These are phyloP conservation scores for Eustoma russellianum DNA, from an alignment of 257 asterid genomes.

Conservation along the genomic window DNA sequence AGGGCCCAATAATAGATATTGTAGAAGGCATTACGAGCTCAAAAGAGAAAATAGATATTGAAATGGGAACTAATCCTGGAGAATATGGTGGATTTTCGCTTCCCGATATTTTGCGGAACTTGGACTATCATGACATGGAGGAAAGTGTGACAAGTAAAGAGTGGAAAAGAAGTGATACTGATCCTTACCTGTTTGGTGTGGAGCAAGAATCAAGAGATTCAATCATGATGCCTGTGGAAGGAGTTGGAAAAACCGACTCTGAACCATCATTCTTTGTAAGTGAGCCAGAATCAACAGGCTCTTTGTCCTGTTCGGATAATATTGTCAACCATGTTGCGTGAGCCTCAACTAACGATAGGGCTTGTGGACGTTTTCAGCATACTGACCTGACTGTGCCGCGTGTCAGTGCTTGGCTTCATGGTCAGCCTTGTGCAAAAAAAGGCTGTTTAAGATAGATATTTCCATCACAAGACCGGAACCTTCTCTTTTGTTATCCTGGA, in stretches of 20 bases:
- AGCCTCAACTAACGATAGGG: no score
- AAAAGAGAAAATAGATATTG: slow-evolving; percentile 63
- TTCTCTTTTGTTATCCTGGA: no score
- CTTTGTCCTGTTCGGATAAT: no score
- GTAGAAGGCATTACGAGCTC: slow-evolving; percentile 33
- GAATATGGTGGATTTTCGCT: slow-evolving; percentile 33
- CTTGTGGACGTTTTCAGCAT: no score
- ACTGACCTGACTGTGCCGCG: no score
- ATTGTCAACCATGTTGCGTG: no score
- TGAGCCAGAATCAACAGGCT: slow-evolving; percentile 2
- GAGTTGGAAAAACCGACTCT: slow-evolving; percentile 6
- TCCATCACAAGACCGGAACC: no score
- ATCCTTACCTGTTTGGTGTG: slow-evolving; percentile 11
- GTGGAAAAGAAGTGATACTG: slow-evolving; percentile 15
- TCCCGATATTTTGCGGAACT: slow-evolving; percentile 52
- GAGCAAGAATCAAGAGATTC: slow-evolving; percentile 32
- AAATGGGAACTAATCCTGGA: slow-evolving; percentile 47
- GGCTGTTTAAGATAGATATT: no score
- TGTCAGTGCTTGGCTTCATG: no score
- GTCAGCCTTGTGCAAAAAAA: no score
- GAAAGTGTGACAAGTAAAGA: slow-evolving; percentile 32
- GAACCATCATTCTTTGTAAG: slow-evolving; percentile 1
- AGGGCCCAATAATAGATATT: slow-evolving; percentile 25
- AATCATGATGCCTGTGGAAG: slow-evolving; percentile 15
- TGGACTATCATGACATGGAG: slow-evolving; percentile 48